A percentile compares a stretch with the other conserved stretches of the same genome.
Evolutionary conservation across 108 stramenopile species (phyloP).

Genomic region (Nitzschia palea): DNA sequence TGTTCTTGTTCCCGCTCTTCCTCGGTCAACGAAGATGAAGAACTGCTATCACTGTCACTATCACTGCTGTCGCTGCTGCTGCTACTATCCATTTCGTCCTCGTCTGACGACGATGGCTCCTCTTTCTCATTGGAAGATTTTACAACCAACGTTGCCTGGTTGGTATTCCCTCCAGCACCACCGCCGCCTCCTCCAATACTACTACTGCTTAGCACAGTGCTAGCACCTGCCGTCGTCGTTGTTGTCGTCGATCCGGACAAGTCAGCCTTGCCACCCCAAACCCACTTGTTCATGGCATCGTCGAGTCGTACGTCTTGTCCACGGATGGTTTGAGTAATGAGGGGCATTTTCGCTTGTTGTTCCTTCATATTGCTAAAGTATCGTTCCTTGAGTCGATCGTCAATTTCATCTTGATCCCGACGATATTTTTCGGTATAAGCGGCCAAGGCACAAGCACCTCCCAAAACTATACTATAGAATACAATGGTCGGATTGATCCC

Average conservation of each 20-base stretch:
- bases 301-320: slow-evolving; percentile 24
- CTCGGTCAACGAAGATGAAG: too few relatives aligned
- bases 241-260: neutral
- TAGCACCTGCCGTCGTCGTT: neutral
- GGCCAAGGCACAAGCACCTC: slow-evolving; percentile 20
- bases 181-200: neutral
- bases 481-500: slow-evolving; percentile 33
- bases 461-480: slow-evolving; percentile 17
- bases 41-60: neutral
- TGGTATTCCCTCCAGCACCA: slow-evolving; percentile 6
- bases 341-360: slow-evolving; percentile 19
- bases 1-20: neutral
- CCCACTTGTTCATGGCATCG: slow-evolving; percentile 30
- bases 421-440: slow-evolving; percentile 34
- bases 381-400: slow-evolving; percentile 15
- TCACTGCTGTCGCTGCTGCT: neutral
- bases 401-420: slow-evolving; percentile 33
- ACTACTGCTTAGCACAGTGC: neutral
- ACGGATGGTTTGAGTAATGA: slow-evolving; percentile 24
- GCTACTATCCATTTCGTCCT: neutral
- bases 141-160: neutral
- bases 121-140: neutral
- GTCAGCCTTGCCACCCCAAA: slow-evolving; percentile 38
- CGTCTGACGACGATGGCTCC: neutral
- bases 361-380: slow-evolving; percentile 21